Evolutionary conservation across 257 asterid genomes (phyloP).

Genomic region (Apocynum venetum): DNA sequence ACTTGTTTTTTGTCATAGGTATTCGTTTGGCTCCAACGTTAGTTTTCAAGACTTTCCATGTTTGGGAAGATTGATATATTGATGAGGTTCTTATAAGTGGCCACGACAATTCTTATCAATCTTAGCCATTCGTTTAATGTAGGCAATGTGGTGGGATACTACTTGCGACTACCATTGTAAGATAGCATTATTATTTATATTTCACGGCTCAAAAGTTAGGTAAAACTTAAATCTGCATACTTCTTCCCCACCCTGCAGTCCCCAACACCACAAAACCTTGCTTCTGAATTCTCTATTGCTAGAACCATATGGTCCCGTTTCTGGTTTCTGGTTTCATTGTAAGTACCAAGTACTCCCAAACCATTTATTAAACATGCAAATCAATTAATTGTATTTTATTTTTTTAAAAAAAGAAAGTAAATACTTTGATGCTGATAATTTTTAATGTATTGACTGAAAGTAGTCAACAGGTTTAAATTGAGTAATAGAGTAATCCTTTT

Average conservation of each 20-base stretch:
- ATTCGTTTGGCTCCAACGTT: slow-evolving; percentile 15
- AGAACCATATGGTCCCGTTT: neutral
- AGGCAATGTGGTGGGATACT: neutral
- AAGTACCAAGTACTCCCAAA: neutral
- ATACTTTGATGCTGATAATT: neutral
- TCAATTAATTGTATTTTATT: neutral
- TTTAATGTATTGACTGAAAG: no score
- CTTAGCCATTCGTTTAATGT: slow-evolving; percentile 19
- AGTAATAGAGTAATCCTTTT: no score
- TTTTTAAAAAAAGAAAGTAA: neutral
- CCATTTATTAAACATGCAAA: neutral
- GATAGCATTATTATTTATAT: neutral
- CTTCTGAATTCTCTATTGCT: no score
- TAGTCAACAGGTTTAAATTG: no score
- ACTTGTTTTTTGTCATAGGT: slow-evolving; percentile 12
- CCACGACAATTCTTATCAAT: slow-evolving; percentile 28
- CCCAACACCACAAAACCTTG: neutral
- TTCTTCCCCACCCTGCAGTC: neutral
- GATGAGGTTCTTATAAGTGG: slow-evolving; percentile 23
- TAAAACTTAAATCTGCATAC: neutral
- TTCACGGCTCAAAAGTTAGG: slow-evolving; percentile 10
- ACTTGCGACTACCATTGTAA: neutral
- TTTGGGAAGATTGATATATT: slow-evolving; percentile 24
- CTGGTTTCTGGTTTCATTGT: neutral
- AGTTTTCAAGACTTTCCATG: slow-evolving; percentile 25